A percentile compares a stretch with the other conserved stretches of the same genome.
Conservation (phyloP, 2,329 filamentous ascomycete genomes). For the Sporothrix sp. region DNA sequence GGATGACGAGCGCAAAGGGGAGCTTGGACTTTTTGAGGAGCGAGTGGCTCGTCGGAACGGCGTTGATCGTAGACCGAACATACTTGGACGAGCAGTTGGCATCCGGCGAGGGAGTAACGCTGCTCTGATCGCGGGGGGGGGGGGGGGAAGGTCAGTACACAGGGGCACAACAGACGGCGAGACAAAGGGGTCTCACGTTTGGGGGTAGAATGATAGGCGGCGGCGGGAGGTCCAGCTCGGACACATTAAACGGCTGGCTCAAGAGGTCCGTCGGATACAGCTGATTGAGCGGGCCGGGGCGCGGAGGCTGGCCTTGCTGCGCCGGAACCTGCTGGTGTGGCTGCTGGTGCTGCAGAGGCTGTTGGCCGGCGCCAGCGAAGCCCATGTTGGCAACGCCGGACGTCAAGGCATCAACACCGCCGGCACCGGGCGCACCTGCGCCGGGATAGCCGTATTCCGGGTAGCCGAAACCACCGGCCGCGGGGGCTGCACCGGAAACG, state of each 20-base stretch:
- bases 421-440: conserved; percentile 31
- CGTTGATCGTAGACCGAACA: conserved; percentile 89
- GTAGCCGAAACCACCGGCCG: conserved; percentile 56
- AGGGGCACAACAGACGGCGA: conserved; percentile 7
- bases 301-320: conserved; percentile 37
- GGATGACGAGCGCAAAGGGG: conserved; percentile 90
- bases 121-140: conserved; percentile 58
- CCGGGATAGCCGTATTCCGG: conserved; percentile 55
- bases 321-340: conserved; percentile 42
- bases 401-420: conserved; percentile 61
- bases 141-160: conserved; percentile 6
- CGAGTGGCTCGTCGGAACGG: conserved; percentile 82
- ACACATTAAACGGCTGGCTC: conserved; percentile 86
- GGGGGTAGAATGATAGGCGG: conserved; percentile 84
- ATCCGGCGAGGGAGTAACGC: conserved; percentile 80
- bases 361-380: conserved; percentile 57
- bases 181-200: conserved; percentile 55
- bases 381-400: conserved; percentile 81
- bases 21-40: conserved; percentile 94
- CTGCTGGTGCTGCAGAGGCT: conserved; percentile 27
- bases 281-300: conserved; percentile 61
- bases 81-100: conserved; percentile 92
- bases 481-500: conserved; percentile 33
- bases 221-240: conserved; percentile 82
- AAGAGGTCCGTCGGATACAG: conserved; percentile 87